These are phyloP conservation scores for Vitis hybrid DNA, from an alignment of 177 flowering plant genomes.

Conservation along the genomic window DNA sequence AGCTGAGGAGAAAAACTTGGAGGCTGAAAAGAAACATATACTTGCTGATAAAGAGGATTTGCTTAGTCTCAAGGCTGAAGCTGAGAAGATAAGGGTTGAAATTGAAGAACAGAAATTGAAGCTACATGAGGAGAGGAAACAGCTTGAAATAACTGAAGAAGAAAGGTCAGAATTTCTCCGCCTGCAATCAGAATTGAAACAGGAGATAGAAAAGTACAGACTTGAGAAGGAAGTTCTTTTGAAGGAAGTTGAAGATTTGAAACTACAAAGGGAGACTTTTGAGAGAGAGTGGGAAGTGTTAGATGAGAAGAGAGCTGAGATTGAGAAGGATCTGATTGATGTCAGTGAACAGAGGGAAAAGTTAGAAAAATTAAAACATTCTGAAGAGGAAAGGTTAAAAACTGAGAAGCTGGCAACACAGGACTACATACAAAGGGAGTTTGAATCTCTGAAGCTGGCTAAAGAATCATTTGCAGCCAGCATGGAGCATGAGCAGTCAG, in stretches of 20 bases:
- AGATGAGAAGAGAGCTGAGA: constrained; percentile 51
- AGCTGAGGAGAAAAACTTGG: constrained; percentile 53
- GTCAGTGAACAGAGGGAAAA: constrained; percentile 39
- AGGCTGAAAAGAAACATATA: constrained; percentile 39
- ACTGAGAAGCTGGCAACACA: constrained; percentile 41
- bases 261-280: constrained; percentile 56
- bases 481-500: constrained; percentile 55
- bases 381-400: constrained; percentile 53
- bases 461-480: constrained; percentile 56
- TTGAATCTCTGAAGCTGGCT: constrained; percentile 48
- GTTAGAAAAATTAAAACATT: constrained; percentile 35
- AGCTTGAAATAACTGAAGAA: constrained; percentile 58
- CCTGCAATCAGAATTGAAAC: constrained; percentile 57
- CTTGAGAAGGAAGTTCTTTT: constrained; percentile 46
- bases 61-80: constrained; percentile 39
- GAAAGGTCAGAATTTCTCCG: constrained; percentile 56
- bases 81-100: constrained; percentile 47
- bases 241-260: constrained; percentile 66
- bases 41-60: constrained; percentile 42
- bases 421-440: constrained; percentile 44
- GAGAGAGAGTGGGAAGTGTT: constrained; percentile 78
- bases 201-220: constrained; percentile 55
- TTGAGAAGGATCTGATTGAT: constrained; percentile 40
- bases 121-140: constrained; percentile 40
- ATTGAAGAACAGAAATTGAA: constrained; percentile 43